Percentiles rank a stretch among this genome's conserved stretches.
Conservation (phyloP, 2,329 filamentous ascomycete genomes). For the Arachnomyces sp. region DNA sequence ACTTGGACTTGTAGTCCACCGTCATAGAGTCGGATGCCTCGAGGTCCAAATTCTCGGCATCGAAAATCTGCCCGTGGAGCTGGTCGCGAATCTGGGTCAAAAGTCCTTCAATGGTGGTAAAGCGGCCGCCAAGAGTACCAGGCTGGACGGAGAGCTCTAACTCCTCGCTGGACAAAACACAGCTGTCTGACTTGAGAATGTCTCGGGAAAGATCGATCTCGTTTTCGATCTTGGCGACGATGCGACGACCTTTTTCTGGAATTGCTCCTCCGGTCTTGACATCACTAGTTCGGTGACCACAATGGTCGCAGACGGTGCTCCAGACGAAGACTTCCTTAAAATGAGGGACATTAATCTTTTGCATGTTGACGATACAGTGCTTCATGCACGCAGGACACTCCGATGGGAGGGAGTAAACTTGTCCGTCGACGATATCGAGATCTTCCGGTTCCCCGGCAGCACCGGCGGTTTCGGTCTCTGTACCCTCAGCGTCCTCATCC, state of each 20-base stretch:
- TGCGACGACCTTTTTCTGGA: constrained; percentile 74
- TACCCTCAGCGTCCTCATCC: constrained; percentile 20
- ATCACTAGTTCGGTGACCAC: constrained; percentile 91
- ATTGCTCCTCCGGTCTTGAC: constrained; percentile 95
- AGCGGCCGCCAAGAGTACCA: constrained; percentile 87
- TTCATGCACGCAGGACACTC: constrained; percentile 86
- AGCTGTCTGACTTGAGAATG: constrained; percentile 93
- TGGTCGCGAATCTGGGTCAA: constrained; percentile 88
- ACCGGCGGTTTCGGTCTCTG: constrained; percentile 19
- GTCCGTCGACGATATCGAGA: constrained; percentile 81
- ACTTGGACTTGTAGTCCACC: constrained; percentile 56
- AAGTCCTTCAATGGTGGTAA: constrained; percentile 93
- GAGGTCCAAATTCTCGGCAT: constrained; percentile 50
- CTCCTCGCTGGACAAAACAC: constrained; percentile 76
- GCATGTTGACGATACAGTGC: constrained; percentile 87
- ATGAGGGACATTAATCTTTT: constrained; percentile 95
- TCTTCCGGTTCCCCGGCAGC: constrained; percentile 52
- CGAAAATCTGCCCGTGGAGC: constrained; percentile 78
- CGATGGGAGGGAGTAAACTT: constrained; percentile 87
- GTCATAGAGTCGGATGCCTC: constrained; percentile 72
- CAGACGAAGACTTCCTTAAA: constrained; percentile 97
- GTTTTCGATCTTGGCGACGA: constrained; percentile 64
- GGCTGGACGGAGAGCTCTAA: constrained; percentile 81
- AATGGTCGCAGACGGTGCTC: constrained; percentile 84
- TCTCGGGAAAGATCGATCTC: constrained; percentile 74